Percentiles rank a stretch among this genome's conserved stretches.
These are phyloP conservation scores for Amanita phalloides DNA, from an alignment of 768 basidiomycete genomes.

Conservation along the genomic window DNA sequence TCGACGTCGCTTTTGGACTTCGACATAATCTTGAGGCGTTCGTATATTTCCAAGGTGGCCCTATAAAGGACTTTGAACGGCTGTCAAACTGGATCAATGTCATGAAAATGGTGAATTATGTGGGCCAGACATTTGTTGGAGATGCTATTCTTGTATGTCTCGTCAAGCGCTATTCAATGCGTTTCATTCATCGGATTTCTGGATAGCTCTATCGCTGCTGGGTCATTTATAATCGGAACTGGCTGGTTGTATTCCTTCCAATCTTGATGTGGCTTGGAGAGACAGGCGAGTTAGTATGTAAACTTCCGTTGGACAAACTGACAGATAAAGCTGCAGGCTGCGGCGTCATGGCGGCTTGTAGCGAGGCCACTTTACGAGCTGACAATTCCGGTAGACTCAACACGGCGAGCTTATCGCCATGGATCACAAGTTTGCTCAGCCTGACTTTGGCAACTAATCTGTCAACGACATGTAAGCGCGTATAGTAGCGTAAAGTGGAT, in stretches of 20 bases:
- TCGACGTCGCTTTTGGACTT: conserved; percentile 30
- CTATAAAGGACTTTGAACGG: conserved; percentile 22
- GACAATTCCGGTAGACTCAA: conserved; percentile 16
- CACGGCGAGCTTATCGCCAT: conserved; percentile 19
- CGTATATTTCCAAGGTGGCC: conserved; percentile 21
- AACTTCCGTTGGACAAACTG: not conserved
- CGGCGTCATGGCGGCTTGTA: conserved; percentile 20
- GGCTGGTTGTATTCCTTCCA: conserved; percentile 19
- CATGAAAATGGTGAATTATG: conserved; percentile 29
- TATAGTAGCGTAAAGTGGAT: not conserved
- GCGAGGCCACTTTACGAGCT: conserved; percentile 17
- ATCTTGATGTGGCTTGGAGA: conserved; percentile 24
- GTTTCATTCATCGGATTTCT: not conserved
- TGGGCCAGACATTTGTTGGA: conserved; percentile 30
- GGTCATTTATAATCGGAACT: conserved; percentile 22
- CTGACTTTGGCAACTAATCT: conserved; percentile 25
- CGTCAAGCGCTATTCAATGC: not conserved
- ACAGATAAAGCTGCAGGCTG: conserved; percentile 16
- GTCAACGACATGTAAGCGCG: conserved; percentile 23
- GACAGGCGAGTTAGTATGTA: conserved; percentile 15
- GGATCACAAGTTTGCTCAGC: conserved; percentile 25
- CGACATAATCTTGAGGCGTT: conserved; percentile 32
- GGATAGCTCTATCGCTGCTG: conserved; percentile 27
- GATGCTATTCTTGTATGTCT: conserved; percentile 29
- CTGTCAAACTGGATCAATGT: conserved; percentile 30